Evolutionary conservation across 768 basidiomycete species (phyloP).

Genomic region (Dendrothele bispora): DNA sequence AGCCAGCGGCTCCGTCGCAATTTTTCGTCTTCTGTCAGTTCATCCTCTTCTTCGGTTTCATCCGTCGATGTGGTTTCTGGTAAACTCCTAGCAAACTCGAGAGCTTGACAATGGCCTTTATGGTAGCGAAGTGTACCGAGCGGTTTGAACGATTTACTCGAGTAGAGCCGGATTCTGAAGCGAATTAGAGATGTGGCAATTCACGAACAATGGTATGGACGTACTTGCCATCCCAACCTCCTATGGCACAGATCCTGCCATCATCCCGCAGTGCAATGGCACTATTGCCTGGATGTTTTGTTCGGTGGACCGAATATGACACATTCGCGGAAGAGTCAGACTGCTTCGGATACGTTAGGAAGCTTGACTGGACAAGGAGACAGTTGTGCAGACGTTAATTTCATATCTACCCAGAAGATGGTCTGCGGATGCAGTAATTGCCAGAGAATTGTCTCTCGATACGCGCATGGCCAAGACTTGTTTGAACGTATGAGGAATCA

Average conservation of each 20-base stretch:
- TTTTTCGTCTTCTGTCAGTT: conserved; percentile 44
- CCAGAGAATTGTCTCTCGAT: conserved; percentile 54
- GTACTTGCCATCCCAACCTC: conserved; percentile 93
- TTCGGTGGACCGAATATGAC: conserved; percentile 44
- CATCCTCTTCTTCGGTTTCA: conserved; percentile 52
- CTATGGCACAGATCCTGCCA: conserved; percentile 80
- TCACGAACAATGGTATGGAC: conserved; percentile 24
- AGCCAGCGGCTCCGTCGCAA: conserved; percentile 59
- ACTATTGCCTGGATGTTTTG: conserved; percentile 79
- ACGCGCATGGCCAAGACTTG: conserved; percentile 88
- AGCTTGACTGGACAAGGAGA: not conserved
- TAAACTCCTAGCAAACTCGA: conserved; percentile 61
- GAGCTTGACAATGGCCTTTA: conserved; percentile 70
- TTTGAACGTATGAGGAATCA: not conserved
- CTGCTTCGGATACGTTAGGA: not conserved
- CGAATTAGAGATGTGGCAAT: not conserved
- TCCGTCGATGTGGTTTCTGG: conserved; percentile 16
- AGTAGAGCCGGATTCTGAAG: conserved; percentile 75
- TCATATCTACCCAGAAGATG: conserved; percentile 71
- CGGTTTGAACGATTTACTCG: conserved; percentile 74
- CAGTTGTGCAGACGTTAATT: conserved; percentile 41
- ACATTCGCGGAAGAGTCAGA: conserved; percentile 13
- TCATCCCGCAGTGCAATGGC: conserved; percentile 74
- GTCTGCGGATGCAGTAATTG: conserved; percentile 84
- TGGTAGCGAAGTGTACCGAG: conserved; percentile 87